A percentile compares a stretch with the other conserved stretches of the same genome.
Conservation (phyloP, 192 early-diverging fungal genomes). For the Paraglomus brasilianum region DNA sequence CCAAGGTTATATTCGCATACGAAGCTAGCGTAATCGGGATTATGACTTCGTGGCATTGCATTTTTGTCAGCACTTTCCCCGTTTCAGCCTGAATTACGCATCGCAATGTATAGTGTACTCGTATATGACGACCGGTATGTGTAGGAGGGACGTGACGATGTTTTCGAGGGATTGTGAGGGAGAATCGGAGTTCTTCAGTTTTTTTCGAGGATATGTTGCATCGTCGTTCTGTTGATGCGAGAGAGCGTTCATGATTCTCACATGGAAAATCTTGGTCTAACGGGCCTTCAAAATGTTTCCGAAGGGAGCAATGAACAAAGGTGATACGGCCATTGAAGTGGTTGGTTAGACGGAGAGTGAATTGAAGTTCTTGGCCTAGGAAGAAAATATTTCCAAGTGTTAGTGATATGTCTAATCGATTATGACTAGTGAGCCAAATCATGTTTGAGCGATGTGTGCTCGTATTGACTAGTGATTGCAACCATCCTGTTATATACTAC, state of each 20-base stretch:
- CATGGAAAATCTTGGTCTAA: slow-evolving; percentile 42
- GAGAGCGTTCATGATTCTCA: slow-evolving; percentile 37
- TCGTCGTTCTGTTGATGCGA: slow-evolving; percentile 23
- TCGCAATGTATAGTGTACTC: slow-evolving; percentile 41
- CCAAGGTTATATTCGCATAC: slow-evolving; percentile 35
- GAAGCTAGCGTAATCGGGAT: slow-evolving; percentile 45
- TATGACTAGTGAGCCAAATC: background rate
- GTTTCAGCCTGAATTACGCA: slow-evolving; percentile 35
- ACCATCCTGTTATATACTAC: too few relatives aligned
- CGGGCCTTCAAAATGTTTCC: slow-evolving; percentile 48
- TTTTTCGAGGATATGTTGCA: background rate
- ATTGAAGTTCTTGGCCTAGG: slow-evolving; percentile 28
- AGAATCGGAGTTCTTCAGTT: slow-evolving; percentile 2
- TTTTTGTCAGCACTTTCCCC: slow-evolving; percentile 39
- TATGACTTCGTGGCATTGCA: slow-evolving; percentile 36
- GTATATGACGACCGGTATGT: slow-evolving; percentile 41
- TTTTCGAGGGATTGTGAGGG: slow-evolving; percentile 41
- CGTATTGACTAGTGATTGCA: too few relatives aligned
- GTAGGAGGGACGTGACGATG: slow-evolving; percentile 42
- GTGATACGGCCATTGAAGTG: slow-evolving; percentile 32
- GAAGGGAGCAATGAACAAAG: slow-evolving; percentile 35
- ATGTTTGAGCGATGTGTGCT: background rate
- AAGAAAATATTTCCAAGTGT: background rate
- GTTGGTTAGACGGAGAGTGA: slow-evolving; percentile 12
- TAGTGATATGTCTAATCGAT: slow-evolving; percentile 21